Base-by-base conservation (phyloP, 2,329 filamentous ascomycete species). In the Alternaria ventricosa region DNA sequence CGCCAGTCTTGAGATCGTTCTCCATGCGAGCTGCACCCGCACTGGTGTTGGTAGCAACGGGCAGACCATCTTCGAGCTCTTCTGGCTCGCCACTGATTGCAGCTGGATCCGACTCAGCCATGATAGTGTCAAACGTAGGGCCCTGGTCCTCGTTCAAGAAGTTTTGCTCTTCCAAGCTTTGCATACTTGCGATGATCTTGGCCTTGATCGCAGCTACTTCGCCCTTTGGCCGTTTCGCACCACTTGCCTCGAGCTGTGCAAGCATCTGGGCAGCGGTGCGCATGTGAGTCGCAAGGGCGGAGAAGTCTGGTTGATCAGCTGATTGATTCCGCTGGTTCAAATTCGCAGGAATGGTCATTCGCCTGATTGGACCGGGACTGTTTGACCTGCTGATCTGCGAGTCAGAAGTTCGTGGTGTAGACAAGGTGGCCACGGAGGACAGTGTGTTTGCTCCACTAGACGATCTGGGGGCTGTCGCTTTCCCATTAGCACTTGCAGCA, bases 121-220 rank as follows among this genome's bases (percentile, higher is more conserved):
- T 93, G 74, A 96, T 95, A 61, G 88, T 89, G 70, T 95, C 92
- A 70, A 96, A 95, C 0, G 90, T 94, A 18, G 92, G 91, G 0
- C 88, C 72, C n/a, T 83, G 83, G 54, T 94, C 91, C 66, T 94
- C 91, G 3, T 88, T 82, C 54, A 93, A 89, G 72, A 96, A 96
- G 76, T 89, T 94, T 77, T 95, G 91, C 78, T 96, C 93, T 78
- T 96, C 92, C 9, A 96, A 82, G 69, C 87, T 93, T 78, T 96
- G 92, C 93, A 96, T 96, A 78, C 92, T 95, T 3, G 92, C 92
- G 72, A 96, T 96, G 67, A 96, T 96, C 80, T 93, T 94, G 44
- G 92, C 89, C 70, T 93, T 87, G 77, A 96, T 96, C 8, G 92
- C 91, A 18, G 92, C 92, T 5, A 96, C 92, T 79, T 96, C 92